phyloP scores from a whole-genome alignment of 2,329 filamentous ascomycete genomes.

The Proliferodiscus dingleyae region DNA sequence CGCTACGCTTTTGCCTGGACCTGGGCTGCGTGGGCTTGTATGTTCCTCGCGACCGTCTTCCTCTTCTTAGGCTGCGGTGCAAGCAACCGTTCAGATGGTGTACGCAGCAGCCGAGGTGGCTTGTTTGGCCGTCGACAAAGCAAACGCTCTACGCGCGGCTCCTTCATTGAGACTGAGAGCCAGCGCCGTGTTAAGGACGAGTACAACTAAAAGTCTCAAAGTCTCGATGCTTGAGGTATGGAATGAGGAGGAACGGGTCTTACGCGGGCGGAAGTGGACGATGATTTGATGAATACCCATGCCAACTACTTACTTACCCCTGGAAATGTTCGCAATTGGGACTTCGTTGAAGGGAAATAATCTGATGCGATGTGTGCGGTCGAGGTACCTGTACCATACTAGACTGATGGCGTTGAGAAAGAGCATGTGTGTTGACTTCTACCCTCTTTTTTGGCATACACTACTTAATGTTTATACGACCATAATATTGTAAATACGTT shows the following conservation, averaged over 20 bases:
- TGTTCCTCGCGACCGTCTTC: conserved; percentile 61
- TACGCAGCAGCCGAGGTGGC: conserved; percentile 32
- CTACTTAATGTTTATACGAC: too few species aligned
- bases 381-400: too few species aligned
- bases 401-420: too few species aligned
- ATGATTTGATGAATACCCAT: too few species aligned
- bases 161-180: conserved; percentile 45
- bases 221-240: too few species aligned
- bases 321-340: too few species aligned
- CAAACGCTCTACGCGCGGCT: conserved; percentile 45
- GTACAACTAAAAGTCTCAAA: conserved; percentile 38
- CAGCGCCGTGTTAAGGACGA: conserved; percentile 65
- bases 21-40: conserved; percentile 65
- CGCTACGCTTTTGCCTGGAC: conserved; percentile 69
- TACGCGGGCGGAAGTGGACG: neutral
- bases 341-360: too few species aligned
- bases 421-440: too few species aligned
- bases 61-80: conserved; percentile 56
- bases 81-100: conserved; percentile 19
- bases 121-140: conserved; percentile 46
- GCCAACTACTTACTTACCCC: too few species aligned
- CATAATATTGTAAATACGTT: too few species aligned
- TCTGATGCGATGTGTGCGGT: too few species aligned
- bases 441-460: too few species aligned
- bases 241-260: conserved; percentile 3